Base-by-base conservation (phyloP, 306 rosid species). In the Inga oerstediana region DNA sequence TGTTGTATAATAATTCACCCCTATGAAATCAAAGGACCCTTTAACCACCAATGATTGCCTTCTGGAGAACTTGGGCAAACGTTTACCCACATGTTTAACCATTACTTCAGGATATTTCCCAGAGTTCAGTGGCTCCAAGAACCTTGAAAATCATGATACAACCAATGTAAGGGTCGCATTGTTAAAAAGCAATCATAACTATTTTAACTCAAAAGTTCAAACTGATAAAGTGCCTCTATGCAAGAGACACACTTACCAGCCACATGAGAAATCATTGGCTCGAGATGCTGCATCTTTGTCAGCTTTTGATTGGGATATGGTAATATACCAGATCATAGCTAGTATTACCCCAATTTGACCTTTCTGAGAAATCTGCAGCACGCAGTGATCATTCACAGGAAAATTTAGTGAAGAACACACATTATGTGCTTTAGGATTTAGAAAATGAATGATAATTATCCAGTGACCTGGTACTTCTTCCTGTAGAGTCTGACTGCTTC, bases 1-100 rank as follows among this genome's bases (percentile, higher is more conserved):
- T 20, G 88, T 3, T 24, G 86, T 69, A 69, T 88, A 88, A 73
- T 88, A 88, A 78, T 86, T 88, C 22, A 88, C 39, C 72, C 92
- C 92, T 7, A 89, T 73, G 74, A 87, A 89, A 79, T 89, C 90
- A 32, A 77, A 80, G 19, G 90, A 86, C 15, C 91, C 81, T 3
- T 80, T 83, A 30, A 88, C 39, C 62, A 71, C 27, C 44, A 61
- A 27, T n/a, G 85, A 78, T 66, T 88, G 61, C 68, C 49, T 64
- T 22, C n/a, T 41, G 0, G 86, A 78, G 72, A 88, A 89, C 39
- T 56, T 64, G 8, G 91, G 88, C 64, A 86, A 79, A 74, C 87
- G 84, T 3, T 71, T 32, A 24, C 87, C 86, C 39, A 81, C 84
- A 43, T 68, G 85, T 37, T 43, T 70, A 48, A 37, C 61, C 88